Evolutionary conservation across 106 monocot species (phyloP).

Genomic region (Dendrobium chrysotoxum): DNA sequence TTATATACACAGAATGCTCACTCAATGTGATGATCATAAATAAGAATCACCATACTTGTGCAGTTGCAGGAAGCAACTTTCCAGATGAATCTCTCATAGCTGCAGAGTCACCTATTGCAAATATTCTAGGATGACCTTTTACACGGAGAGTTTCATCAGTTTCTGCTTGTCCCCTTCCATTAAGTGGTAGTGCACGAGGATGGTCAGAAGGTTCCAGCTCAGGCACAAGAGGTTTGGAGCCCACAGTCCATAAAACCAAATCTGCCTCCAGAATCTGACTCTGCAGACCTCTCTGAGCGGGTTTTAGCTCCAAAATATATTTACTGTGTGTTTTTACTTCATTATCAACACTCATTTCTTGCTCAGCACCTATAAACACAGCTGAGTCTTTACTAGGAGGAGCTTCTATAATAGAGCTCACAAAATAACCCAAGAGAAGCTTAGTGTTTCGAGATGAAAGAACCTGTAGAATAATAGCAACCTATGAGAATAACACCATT

Average conservation of each 20-base stretch:
- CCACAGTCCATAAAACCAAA: conserved; percentile 94
- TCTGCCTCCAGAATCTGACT: conserved; percentile 64
- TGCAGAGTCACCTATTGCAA: conserved; percentile 96
- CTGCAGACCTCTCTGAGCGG: conserved; percentile 68
- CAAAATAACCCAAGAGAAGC: conserved; percentile 78
- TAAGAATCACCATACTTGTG: conserved; percentile 49
- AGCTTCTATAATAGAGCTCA: conserved; percentile 56
- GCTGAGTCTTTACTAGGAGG: conserved; percentile 19
- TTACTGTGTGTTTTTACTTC: conserved; percentile 21
- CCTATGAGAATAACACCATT: neutral
- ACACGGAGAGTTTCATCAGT: conserved; percentile 91
- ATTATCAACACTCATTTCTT: conserved; percentile 8
- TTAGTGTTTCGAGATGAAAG: conserved; percentile 70
- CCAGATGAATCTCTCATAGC: conserved; percentile 79
- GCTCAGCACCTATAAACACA: conserved; percentile 1
- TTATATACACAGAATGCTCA: neutral
- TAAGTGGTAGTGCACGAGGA: conserved; percentile 40
- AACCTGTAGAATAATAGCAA: conserved; percentile 37
- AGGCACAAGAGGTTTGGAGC: conserved; percentile 61
- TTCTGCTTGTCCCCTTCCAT: conserved; percentile 82
- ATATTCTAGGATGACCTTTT: conserved; percentile 86
- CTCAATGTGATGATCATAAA: neutral
- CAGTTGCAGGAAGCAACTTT: conserved; percentile 78
- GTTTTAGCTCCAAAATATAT: conserved; percentile 75
- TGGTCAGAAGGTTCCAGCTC: conserved; percentile 42